Percentiles rank a stretch among this genome's conserved stretches.
Conservation (phyloP, 164 flowering plant genomes). For the Akebia trifoliata region DNA sequence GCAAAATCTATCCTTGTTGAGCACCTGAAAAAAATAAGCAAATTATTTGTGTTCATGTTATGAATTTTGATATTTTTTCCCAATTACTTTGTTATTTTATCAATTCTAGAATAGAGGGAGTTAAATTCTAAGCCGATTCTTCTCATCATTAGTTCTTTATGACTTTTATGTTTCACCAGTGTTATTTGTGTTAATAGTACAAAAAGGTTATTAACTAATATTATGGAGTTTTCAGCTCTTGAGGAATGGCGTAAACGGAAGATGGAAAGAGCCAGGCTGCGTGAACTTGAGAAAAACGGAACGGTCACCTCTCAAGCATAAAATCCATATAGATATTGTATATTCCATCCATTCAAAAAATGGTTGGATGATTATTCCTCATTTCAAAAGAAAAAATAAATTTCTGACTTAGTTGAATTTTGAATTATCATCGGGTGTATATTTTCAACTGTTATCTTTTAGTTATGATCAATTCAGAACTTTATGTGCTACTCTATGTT, state of each 20-base stretch:
- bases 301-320: constrained; percentile 35
- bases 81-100: no score
- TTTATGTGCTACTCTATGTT: no score
- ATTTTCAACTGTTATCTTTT: no score
- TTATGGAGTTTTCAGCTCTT: constrained; percentile 52
- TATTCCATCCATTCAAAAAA: neutral
- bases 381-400: neutral
- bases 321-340: neutral
- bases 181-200: neutral
- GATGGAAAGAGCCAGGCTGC: constrained; percentile 80
- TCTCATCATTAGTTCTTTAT: neutral
- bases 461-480: no score
- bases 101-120: no score
- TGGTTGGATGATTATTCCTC: neutral
- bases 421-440: no score
- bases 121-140: no score
- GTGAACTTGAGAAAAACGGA: constrained; percentile 62
- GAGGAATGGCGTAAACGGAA: constrained; percentile 98
- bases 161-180: neutral
- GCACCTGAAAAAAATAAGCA: no score
- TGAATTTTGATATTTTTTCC: no score
- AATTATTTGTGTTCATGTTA: no score
- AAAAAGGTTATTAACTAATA: constrained; percentile 2
- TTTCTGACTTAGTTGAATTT: neutral
- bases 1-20: no score